These are phyloP conservation scores for Grifola frondosa DNA, from an alignment of 1,284 basidiomycete species.

Conservation along the genomic window DNA sequence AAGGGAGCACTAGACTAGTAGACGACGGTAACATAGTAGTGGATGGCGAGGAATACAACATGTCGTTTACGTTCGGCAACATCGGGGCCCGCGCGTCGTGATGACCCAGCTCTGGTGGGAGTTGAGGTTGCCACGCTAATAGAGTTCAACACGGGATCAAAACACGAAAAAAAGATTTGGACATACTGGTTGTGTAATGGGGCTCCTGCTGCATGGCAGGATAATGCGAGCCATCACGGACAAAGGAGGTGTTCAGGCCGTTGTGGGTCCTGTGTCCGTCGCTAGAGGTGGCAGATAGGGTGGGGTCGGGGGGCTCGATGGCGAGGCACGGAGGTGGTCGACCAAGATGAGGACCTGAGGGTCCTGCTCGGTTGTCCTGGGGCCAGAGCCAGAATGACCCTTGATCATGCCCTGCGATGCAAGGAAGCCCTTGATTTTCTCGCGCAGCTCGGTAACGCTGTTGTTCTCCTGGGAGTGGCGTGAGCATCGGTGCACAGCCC, in stretches of 20 bases:
- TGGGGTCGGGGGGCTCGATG: slow-evolving; percentile 53
- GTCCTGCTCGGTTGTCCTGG: slow-evolving; percentile 54
- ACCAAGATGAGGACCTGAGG: slow-evolving; percentile 54
- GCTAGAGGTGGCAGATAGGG: slow-evolving; percentile 46
- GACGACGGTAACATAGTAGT: slow-evolving; percentile 35
- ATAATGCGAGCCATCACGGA: slow-evolving; percentile 38
- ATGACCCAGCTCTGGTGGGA: slow-evolving; percentile 40
- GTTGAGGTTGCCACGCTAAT: slow-evolving; percentile 33
- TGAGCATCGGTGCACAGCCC: slow-evolving; percentile 8
- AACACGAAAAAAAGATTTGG: slow-evolving; percentile 21
- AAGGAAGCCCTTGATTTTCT: slow-evolving; percentile 75
- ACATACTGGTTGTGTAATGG: slow-evolving; percentile 32
- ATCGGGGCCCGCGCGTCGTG: slow-evolving; percentile 37
- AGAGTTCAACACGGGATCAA: slow-evolving; percentile 27
- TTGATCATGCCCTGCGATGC: slow-evolving; percentile 83
- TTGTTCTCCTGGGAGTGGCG: slow-evolving; percentile 55
- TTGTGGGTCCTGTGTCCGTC: slow-evolving; percentile 39
- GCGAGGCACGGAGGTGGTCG: slow-evolving; percentile 45
- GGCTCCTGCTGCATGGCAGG: slow-evolving; percentile 27
- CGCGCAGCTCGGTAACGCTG: slow-evolving; percentile 63
- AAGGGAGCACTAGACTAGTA: slow-evolving; percentile 35
- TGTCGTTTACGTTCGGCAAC: slow-evolving; percentile 38
- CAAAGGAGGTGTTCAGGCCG: slow-evolving; percentile 39
- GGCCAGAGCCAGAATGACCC: slow-evolving; percentile 70
- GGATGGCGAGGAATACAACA: slow-evolving; percentile 37